These are phyloP conservation scores for Cucurbita maxima DNA, from an alignment of 306 rosid genomes.

Conservation along the genomic window DNA sequence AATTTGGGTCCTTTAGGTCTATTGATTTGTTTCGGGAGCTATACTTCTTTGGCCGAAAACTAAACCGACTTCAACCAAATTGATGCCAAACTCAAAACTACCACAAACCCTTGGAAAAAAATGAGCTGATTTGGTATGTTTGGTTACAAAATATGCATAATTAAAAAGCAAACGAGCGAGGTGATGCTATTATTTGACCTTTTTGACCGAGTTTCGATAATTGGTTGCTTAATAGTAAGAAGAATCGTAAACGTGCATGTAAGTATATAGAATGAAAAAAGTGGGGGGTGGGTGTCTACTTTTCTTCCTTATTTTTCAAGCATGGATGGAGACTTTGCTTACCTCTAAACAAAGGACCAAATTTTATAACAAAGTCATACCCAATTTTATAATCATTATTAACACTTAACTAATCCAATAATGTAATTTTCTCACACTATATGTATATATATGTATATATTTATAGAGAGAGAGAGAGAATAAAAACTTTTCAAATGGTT, in stretches of 20 bases:
- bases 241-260: neutral
- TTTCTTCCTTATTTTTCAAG: slow-evolving; percentile 4
- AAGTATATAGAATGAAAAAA: neutral
- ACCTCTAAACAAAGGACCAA: neutral
- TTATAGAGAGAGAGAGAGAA: neutral
- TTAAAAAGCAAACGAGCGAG: neutral
- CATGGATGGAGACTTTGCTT: slow-evolving; percentile 8
- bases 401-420: slow-evolving; percentile 5
- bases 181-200: neutral
- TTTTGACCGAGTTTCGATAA: neutral
- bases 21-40: no score
- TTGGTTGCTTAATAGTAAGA: neutral
- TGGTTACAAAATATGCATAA: neutral
- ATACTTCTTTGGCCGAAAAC: no score
- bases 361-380: slow-evolving; percentile 2
- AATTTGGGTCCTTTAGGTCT: no score
- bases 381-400: slow-evolving; percentile 1
- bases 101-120: neutral
- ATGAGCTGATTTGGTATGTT: no score
- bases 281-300: neutral
- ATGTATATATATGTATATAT: neutral
- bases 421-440: neutral
- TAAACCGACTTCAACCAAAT: no score
- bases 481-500: neutral
- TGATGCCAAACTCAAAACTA: neutral